Conservation (phyloP, 805 yeast species). For the Candida nonsorbophila region DNA sequence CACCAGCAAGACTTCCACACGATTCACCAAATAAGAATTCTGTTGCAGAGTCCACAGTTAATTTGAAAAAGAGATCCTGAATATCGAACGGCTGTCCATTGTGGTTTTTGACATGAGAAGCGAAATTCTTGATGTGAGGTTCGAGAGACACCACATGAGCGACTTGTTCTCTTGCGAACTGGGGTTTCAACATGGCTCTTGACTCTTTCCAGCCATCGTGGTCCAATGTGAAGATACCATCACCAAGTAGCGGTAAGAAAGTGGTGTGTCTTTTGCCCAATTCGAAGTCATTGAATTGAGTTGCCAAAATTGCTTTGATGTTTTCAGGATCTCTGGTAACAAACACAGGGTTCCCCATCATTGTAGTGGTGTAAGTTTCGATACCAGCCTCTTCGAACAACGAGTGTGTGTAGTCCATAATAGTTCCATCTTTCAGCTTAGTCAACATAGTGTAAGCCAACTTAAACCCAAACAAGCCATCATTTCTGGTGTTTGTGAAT, state of each 20-base stretch:
- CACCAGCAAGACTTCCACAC: constrained; percentile 22
- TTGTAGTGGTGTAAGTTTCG: constrained; percentile 7
- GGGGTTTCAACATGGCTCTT: constrained; percentile 33
- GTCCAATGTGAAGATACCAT: constrained; percentile 34
- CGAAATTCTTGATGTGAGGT: constrained; percentile 22
- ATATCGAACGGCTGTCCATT: constrained; percentile 24
- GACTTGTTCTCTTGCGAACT: constrained; percentile 33
- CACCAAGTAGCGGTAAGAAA: constrained; percentile 29
- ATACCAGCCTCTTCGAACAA: constrained; percentile 7
- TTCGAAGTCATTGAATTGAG: constrained; percentile 32
- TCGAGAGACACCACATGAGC: constrained; percentile 30
- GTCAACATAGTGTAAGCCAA: constrained; percentile 8
- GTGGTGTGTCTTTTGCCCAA: constrained; percentile 27
- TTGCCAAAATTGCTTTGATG: constrained; percentile 31
- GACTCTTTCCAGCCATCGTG: constrained; percentile 35
- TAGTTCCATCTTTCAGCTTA: constrained; percentile 12
- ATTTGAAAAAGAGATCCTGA: constrained; percentile 27
- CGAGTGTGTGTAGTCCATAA: constrained; percentile 13
- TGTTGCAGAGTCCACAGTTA: constrained; percentile 36
- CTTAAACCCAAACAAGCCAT: constrained; percentile 15
- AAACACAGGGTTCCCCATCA: constrained; percentile 16
- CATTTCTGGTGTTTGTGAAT: constrained; percentile 3
- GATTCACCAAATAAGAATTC: constrained; percentile 40
- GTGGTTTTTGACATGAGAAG: constrained; percentile 15
- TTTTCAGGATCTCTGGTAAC: constrained; percentile 31